Evolutionary conservation across 2,329 filamentous ascomycete species (phyloP), one percentile per base, ranked within the genome.

Genomic region (Sarocladium kiliense): DNA sequence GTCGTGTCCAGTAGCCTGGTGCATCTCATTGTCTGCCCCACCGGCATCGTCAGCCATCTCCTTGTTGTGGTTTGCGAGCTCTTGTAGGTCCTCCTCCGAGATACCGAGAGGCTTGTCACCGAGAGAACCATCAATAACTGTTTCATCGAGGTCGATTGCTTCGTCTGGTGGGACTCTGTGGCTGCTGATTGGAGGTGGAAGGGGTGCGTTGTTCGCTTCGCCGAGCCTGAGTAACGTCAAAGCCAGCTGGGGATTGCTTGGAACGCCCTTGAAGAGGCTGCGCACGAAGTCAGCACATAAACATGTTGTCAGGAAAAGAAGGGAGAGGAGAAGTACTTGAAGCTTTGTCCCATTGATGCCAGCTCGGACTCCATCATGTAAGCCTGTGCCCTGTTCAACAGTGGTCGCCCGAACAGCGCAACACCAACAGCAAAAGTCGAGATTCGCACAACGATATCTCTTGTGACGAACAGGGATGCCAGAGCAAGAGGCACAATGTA

Each of bases 191-290:
- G 76, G 74, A 0, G 78, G 83, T 1, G 86, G 85, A 0, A 92
- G 69, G 0, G 89, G 89, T 1, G 87, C 83, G 56, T 87, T 86
- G 67, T 90, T 90, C 2, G 81, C 80, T 69, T 93, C 89, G 50
- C 88, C 88, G 37, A 91, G 81, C 25, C 89, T 86, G 11, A 93
- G 80, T 0, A 93, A 77, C 0, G 89, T 91, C 37, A 92, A 74
- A 0, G 88, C 85, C 14, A 93, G 77, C 63, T 93, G 89, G 2
- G 88, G 87, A 64, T 93, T 91, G 2, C 88, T 93, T 0, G 89
- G 89, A 0, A 91, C 84, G 16, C 87, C 87, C 63, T 88, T 89
- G 56, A 93, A 81, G 0, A 91, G 64, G 86, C 88, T 59, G 89
- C 90, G 57, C 82, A 77, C n/a, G 37, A 9, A 5, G 37, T 16